These are phyloP conservation scores for Graphilbum ipis-grandicollis DNA, from an alignment of 2,329 filamentous ascomycete genomes.

Conservation along the genomic window DNA sequence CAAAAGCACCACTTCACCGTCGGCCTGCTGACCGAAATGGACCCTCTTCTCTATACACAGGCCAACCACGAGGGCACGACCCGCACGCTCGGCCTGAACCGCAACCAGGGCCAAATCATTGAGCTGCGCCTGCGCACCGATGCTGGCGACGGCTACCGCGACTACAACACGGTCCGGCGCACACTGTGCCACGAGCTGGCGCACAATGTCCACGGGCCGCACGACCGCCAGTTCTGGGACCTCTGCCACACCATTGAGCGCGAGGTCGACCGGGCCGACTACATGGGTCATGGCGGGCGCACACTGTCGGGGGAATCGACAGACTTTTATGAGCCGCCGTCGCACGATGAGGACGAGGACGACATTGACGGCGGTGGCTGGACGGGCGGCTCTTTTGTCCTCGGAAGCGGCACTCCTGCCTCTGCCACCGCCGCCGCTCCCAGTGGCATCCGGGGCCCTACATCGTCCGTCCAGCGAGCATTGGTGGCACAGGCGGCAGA, in stretches of 20 bases:
- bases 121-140: constrained; percentile 85
- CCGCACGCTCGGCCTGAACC: constrained; percentile 69
- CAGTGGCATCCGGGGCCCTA: too few species aligned
- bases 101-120: constrained; percentile 77
- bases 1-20: constrained; percentile 70
- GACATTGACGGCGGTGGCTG: constrained; percentile 56
- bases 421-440: too few species aligned
- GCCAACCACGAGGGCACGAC: constrained; percentile 53
- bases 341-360: constrained; percentile 33
- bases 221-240: constrained; percentile 81
- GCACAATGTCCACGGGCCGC: constrained; percentile 74
- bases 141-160: constrained; percentile 80
- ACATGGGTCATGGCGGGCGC: constrained; percentile 49
- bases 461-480: constrained; percentile 57
- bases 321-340: constrained; percentile 25
- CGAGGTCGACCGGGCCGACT: constrained; percentile 70
- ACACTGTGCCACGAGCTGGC: constrained; percentile 91
- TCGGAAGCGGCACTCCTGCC: constrained; percentile 35
- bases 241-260: constrained; percentile 73
- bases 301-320: constrained; percentile 43
- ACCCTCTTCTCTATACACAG: constrained; percentile 63
- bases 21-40: constrained; percentile 84
- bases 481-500: constrained; percentile 59
- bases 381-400: constrained; percentile 63
- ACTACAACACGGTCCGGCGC: constrained; percentile 80